Conservation (phyloP, 2,329 filamentous ascomycete species). For the Pseudocercospora pini-densiflorae region DNA sequence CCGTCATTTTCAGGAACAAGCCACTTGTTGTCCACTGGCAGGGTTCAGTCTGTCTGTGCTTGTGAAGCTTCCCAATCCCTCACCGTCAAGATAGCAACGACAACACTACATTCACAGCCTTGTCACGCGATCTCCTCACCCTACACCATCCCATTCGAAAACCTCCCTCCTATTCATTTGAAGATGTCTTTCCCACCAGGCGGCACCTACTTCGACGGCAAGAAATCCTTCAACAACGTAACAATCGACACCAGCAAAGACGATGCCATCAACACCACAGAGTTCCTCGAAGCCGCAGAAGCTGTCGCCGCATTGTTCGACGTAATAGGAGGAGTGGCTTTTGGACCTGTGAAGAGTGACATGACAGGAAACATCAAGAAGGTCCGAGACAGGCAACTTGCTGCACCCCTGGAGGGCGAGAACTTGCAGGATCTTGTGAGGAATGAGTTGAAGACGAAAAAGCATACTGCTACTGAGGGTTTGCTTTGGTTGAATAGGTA, state of each 20-base stretch:
- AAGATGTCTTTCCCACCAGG: constrained; percentile 49
- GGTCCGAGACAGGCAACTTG: constrained; percentile 81
- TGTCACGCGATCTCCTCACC: neutral
- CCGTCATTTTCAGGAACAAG: neutral
- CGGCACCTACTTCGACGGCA: constrained; percentile 84
- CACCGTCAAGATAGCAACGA: neutral
- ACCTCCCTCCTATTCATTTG: too few species aligned
- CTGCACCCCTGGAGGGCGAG: constrained; percentile 75
- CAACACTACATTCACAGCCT: neutral
- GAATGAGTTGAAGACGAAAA: constrained; percentile 88
- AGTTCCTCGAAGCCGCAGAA: constrained; percentile 92
- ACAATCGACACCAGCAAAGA: constrained; percentile 73
- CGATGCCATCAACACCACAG: constrained; percentile 77
- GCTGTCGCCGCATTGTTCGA: constrained; percentile 83
- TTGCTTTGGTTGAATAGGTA: constrained; percentile 90
- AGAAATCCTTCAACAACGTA: constrained; percentile 82
- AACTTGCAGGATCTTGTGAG: constrained; percentile 83
- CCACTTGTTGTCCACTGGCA: neutral
- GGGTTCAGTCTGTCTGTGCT: neutral
- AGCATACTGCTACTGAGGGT: constrained; percentile 86
- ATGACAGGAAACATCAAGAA: constrained; percentile 96
- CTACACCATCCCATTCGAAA: too few species aligned
- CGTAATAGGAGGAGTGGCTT: constrained; percentile 70
- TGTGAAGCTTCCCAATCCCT: neutral
- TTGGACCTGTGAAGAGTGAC: constrained; percentile 88